Evolutionary conservation across 2,329 filamentous ascomycete genomes (phyloP).

Genomic region (Pseudogymnoascus destructans): DNA sequence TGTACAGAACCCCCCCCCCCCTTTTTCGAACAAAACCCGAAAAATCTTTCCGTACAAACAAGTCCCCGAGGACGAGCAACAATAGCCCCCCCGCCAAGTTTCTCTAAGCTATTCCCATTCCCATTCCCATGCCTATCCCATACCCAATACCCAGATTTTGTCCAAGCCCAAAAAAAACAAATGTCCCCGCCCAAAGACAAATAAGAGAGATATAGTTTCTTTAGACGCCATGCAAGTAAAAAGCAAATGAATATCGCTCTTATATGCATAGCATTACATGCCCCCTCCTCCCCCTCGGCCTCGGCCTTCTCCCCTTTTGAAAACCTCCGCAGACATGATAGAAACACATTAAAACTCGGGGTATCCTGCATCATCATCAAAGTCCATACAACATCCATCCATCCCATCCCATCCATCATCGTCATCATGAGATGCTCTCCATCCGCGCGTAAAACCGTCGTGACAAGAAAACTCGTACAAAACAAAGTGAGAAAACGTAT

Average conservation of each 20-base stretch:
- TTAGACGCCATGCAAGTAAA: neutral
- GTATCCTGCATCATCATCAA: neutral
- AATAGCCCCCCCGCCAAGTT: neutral
- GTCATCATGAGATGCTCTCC: too few relatives aligned
- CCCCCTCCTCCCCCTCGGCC: neutral
- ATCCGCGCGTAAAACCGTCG: neutral
- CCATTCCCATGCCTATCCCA: neutral
- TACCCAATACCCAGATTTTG: neutral
- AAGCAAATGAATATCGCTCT: neutral
- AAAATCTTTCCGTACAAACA: neutral
- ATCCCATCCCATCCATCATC: too few relatives aligned
- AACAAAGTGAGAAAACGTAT: neutral
- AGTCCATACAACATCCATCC: neutral
- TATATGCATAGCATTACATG: neutral
- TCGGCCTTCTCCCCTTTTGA: neutral
- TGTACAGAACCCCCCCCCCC: neutral
- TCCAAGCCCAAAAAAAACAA: neutral
- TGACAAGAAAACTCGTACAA: neutral
- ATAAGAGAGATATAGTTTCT: neutral
- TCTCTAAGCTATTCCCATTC: neutral
- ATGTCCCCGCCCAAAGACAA: neutral
- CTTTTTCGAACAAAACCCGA: neutral
- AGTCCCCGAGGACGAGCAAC: neutral
- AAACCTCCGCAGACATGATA: neutral
- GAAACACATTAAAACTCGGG: neutral